Base-by-base conservation (phyloP, 768 basidiomycete species). In the Kwoniella botswanensis region DNA sequence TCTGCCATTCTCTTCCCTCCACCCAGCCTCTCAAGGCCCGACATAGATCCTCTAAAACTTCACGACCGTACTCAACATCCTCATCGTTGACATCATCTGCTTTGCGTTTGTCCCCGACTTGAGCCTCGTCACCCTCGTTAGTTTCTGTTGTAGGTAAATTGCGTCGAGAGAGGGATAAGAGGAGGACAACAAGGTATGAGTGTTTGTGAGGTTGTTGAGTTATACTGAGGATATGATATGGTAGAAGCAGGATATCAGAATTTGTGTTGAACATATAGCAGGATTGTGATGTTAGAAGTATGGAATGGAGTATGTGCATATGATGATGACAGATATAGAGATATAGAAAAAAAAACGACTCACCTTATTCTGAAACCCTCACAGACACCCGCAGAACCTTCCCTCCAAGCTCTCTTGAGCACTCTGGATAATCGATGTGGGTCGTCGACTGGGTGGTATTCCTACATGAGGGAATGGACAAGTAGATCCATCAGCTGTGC, bases 161-260 rank as follows among this genome's bases (percentile, higher is more conserved):
- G 44, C 76, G 57, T 46, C 74, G 69, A 2, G 79, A 79, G 55
- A 98, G 85, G 50, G 89, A 84, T 22, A 90, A 87, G 59, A 97
- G 86, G 18, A 98, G 84, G 12, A 92, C 89, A 13, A 93, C 93
- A 84, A 94, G 94, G 80, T 90, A 92, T 0, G 93, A 91, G 44
- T 93, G 91, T 86, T 98, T 99, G 86, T 89, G 94, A 0, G 95
- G 94, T 76, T 97, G 92, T 84, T 98, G 93, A 0, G 91, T 93
- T 63, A 83, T 70, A 15, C 84, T 84, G 42, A 9, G 24, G 35
- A 35, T 35, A 6, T 35, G 35, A 35, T 35, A 35, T 35, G 35
- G 6, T 5, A 7, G 35, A 35, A 35, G 35, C 35, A 35, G 29
- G 35, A 35, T 4, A 29, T 29, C 29, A 29, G 29, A 4, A 3